Evolutionary conservation across 2,329 filamentous ascomycete species (phyloP), one percentile per base, ranked within the genome.

Genomic region (Fusarium oligoseptatum): DNA sequence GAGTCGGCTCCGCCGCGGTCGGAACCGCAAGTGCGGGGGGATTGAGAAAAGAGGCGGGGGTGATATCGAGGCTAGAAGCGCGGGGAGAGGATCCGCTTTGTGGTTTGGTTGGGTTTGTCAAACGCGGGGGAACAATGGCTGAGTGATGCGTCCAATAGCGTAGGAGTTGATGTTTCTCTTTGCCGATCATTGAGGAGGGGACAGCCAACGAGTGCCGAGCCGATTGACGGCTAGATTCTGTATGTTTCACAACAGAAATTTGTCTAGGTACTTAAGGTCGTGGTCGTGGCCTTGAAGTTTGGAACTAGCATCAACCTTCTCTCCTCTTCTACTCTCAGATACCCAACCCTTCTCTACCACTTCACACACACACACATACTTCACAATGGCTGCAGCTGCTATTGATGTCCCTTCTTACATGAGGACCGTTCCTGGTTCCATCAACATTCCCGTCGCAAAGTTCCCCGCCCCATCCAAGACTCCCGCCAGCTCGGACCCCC

Each of bases 361-460:
- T n/a, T 56, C 9, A 6, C 11, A 27, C 15, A 48, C 32, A 37
- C 32, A 64, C 24, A 14, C 24, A 20, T 14, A 15, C 15, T 36
- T 57, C 60, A 76, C 8, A 17, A 78, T 78, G 76, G 76, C 76
- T 15, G 70, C 77, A 32, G 64, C 71, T 5, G 72, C 68, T 77
- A n/a, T 37, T 22, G 57, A 60, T n/a, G 60, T 75, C 5, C 80
- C 80, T 6, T 82, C 80, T 3, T 72, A 77, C 43, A 77, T 79
- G 56, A 71, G 81, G 57, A 74, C 73, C 29, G 77, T 82, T 8
- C 85, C 87, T 0, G 90, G 90, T 61, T 92, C 89, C 0, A 79
- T 87, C 78, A 91, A 91, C 76, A 84, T 90, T 45, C 78, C 81
- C 3, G 76, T 87, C 3, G 86, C 85, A n/a, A 78, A 83, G 27